A percentile compares a stretch with the other conserved stretches of the same genome.
These are phyloP conservation scores for Penicillium fuscoglaucum DNA, from an alignment of 2,329 filamentous ascomycete species.

Conservation along the genomic window DNA sequence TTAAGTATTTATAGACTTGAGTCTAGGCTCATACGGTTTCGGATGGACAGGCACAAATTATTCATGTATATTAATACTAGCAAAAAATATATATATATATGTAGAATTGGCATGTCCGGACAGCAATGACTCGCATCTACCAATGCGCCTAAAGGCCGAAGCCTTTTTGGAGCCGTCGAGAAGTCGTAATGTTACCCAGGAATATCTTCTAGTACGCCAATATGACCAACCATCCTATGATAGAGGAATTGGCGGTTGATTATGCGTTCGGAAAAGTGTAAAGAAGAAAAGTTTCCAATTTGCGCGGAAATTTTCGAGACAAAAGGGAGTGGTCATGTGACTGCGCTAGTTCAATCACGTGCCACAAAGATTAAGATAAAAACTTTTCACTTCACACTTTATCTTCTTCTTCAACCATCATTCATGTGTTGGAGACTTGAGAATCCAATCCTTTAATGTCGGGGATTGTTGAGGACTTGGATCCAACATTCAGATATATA, in stretches of 20 bases:
- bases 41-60: neutral
- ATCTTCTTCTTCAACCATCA: neutral
- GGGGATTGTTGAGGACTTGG: conserved; percentile 6
- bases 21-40: neutral
- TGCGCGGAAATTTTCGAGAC: conserved; percentile 17
- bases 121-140: conserved; percentile 42
- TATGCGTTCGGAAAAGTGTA: conserved; percentile 51
- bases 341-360: conserved; percentile 12
- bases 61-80: neutral
- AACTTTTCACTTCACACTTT: conserved; percentile 6
- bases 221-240: conserved; percentile 51
- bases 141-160: conserved; percentile 32
- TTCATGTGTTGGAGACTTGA: neutral
- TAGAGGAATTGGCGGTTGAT: conserved; percentile 49
- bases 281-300: conserved; percentile 29
- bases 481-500: neutral
- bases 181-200: conserved; percentile 34
- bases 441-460: conserved; percentile 11
- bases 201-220: conserved; percentile 49
- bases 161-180: conserved; percentile 33
- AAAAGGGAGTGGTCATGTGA: conserved; percentile 17
- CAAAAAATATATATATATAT: neutral
- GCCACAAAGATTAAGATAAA: conserved; percentile 1
- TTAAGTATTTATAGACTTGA: neutral
- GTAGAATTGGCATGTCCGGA: conserved; percentile 35